Base-by-base conservation (phyloP, 345 rosid species). In the Eucalyptus sp. region DNA sequence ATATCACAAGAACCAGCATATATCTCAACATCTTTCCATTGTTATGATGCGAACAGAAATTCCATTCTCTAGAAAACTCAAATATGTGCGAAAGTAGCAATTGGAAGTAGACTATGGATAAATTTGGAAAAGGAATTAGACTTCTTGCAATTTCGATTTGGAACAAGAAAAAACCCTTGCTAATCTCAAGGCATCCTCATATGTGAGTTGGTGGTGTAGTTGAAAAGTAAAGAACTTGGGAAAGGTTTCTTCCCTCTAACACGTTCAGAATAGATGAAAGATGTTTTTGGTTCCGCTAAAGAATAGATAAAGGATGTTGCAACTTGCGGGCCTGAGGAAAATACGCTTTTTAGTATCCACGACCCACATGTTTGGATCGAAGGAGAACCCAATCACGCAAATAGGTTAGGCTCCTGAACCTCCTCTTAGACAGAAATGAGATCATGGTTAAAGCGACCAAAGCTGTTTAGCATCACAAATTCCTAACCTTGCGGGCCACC, bases 401-500 rank as follows among this genome's bases (percentile, higher is more conserved):
- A 20, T 8, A 48, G 12, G 43, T 86, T 51, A 51, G 48, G 11
- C 46, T 29, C 13, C 51, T 22, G 49, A 76, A 41, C 24, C 29
- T 60, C 22, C 48, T 10, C 18, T 25, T 33, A 86, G 89, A 51
- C 50, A 25, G 86, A 18, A 86, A 13, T 22, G 46, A 18, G 48
- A 44, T 76, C 83, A 37, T 10, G 83, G 83, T 10, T 5, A 37
- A 76, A 76, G 83, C 8, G 83, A 76, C 48, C 37, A 10, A 76
- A 37, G 83, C 83, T 76, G 27, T 37, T 20, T 14, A 14, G 90
- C 50, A 31, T 20, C 52, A 17, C 85, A 46, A 85, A 83, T 13
- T 87, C 16, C 89, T 81, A 31, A 93, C 95, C 94, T 90, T 90
- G 91, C 71, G 90, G 87, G 44, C 95, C 95, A 25, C 95, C 94